These are phyloP conservation scores for Aspergillus nidulans DNA, from an alignment of 495 filamentous ascomycete species.

Conservation along the genomic window DNA sequence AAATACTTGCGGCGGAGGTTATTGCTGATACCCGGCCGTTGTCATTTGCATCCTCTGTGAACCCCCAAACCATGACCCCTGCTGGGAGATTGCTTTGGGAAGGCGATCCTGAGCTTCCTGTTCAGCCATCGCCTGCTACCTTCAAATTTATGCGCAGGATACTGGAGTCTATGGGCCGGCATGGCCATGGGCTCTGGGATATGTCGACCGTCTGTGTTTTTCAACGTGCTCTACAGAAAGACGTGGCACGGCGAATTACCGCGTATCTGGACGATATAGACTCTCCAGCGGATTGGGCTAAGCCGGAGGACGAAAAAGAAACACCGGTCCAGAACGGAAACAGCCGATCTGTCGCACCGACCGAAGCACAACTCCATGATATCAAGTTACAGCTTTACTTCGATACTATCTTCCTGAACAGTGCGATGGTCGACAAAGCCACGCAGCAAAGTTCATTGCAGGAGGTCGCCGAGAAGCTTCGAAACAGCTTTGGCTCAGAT, in stretches of 20 bases:
- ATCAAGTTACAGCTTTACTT: conserved; percentile 71
- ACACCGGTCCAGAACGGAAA: conserved; percentile 4
- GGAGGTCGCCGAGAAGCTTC: conserved; percentile 41
- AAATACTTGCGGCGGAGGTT: conserved; percentile 43
- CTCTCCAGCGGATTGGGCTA: conserved; percentile 9
- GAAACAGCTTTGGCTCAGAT: conserved; percentile 42
- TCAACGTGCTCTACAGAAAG: conserved; percentile 50
- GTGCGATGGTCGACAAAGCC: conserved; percentile 31
- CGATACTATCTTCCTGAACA: conserved; percentile 64
- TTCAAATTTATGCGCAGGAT: conserved; percentile 72
- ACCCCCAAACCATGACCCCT: conserved; percentile 18
- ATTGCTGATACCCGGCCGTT: conserved; percentile 14
- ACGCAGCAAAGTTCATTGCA: conserved; percentile 36
- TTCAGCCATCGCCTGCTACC: conserved; percentile 72
- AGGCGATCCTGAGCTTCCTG: conserved; percentile 66
- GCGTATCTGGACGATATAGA: conserved; percentile 25
- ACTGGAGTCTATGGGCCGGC: conserved; percentile 58
- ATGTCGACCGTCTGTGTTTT: conserved; percentile 59
- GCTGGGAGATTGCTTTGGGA: conserved; percentile 68
- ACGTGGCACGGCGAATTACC: conserved; percentile 18
- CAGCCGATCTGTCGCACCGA: conserved; percentile 1
- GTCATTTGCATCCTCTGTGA: conserved; percentile 1
- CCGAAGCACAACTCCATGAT: conserved; percentile 37
- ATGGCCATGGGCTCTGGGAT: conserved; percentile 82
- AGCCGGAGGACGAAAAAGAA: conserved; percentile 7